Conservation (phyloP, 176 grass and related monocot species). For the Oryza meridionalis region DNA sequence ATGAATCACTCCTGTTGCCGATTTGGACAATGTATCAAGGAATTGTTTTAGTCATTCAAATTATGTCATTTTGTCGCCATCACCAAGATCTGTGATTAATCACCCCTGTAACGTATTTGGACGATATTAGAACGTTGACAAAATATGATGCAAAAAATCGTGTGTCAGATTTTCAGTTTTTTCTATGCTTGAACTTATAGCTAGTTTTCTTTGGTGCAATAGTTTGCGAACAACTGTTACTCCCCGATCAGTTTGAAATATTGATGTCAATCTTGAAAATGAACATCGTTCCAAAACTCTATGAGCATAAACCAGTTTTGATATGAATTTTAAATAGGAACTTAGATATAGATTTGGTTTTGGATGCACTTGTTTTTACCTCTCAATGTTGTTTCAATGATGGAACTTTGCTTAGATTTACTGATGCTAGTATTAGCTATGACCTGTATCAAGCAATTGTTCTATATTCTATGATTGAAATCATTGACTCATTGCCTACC, state of each 20-base stretch:
- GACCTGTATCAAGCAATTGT: constrained; percentile 22
- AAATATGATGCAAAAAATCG: neutral
- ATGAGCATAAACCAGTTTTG: neutral
- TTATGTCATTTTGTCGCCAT: constrained; percentile 44
- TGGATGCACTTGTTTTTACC: neutral
- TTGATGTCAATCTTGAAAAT: constrained; percentile 16
- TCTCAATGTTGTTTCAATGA: constrained; percentile 16
- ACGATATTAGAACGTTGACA: neutral
- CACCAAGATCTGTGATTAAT: constrained; percentile 60
- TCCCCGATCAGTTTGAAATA: constrained; percentile 8
- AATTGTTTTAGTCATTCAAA: neutral
- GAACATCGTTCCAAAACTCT: neutral
- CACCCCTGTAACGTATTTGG: neutral
- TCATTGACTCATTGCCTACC: neutral
- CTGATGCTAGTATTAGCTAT: constrained; percentile 6
- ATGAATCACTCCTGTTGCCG: neutral
- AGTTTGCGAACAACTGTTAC: neutral
- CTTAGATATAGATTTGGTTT: constrained; percentile 13
- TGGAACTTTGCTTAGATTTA: constrained; percentile 10
- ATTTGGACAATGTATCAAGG: constrained; percentile 5
- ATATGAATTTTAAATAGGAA: neutral
- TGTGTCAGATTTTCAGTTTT: constrained; percentile 1
- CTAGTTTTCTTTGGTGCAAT: neutral
- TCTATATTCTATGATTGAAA: neutral
- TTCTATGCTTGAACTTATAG: neutral